Base-by-base conservation (phyloP, 192 early-diverging fungal species). In the Dimargaris xerosporica region DNA sequence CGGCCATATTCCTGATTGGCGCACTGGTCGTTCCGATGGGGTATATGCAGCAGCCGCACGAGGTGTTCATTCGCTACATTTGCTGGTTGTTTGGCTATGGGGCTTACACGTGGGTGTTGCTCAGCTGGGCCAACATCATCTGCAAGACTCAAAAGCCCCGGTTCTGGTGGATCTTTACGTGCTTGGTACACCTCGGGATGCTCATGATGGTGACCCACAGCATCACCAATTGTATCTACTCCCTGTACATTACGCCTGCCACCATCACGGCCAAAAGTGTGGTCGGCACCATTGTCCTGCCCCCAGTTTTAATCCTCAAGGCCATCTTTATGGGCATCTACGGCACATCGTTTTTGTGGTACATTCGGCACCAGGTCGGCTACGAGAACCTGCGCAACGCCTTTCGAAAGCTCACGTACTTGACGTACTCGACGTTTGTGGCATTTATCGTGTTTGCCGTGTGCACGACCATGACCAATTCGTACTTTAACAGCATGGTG, bases 61-160 rank as follows among this genome's bases (percentile, higher is more conserved):
- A 51, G 21, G 21, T 51, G 6, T 51, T 51, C n/a, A n/a, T 51
- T 21, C 50, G 50, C 5, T 51, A 51, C 50, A 21, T 51, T 51
- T 15, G 50, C 50, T 51, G 50, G 50, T n/a, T 51, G 21, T 15
- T 23, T n/a, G 50, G 50, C 19, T 51, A 21, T 23, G 7, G 50
- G 6, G 25, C 50, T 6, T 51, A 51, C 50, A 51, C 19, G 6
- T 51, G 50, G 50, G 50, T 51, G 19, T 23, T 51, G 11, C 21
- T 51, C 19, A 51, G 50, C 21, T 51, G 50, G 50, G 50, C 50
- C 50, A 51, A 51, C 21, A 51, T 51, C 21, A 51, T 51, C 50
- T 23, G 21, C 7, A 51, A 51, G 50, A 51, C 50, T 15, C 50
- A 51, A 51, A 51, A 51, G 10, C 50, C 50, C 19, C 50, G 10